These are phyloP conservation scores for Abortiporus biennis DNA, from an alignment of 1,284 basidiomycete genomes.

Conservation along the genomic window DNA sequence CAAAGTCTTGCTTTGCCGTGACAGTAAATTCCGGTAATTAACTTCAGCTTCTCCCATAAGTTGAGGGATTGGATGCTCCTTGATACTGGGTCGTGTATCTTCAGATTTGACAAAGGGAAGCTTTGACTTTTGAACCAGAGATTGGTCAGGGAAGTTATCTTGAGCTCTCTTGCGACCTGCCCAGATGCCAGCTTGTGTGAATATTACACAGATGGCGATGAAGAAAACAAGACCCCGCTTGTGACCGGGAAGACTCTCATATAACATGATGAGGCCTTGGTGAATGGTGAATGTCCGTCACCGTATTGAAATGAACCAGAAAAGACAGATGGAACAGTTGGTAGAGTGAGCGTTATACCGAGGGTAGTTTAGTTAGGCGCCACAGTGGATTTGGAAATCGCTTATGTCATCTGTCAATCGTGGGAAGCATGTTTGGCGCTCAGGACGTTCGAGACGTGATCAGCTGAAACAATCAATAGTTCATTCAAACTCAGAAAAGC, in stretches of 20 bases:
- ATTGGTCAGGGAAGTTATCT: slow-evolving; percentile 22
- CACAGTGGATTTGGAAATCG: too few species aligned
- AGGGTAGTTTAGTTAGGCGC: too few species aligned
- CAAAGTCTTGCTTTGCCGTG: slow-evolving; percentile 72
- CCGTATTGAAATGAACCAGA: too few species aligned
- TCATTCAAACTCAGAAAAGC: too few species aligned
- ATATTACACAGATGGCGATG: slow-evolving; percentile 40
- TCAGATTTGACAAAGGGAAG: slow-evolving; percentile 17
- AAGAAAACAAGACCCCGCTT: slow-evolving; percentile 39
- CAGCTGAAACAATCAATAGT: too few species aligned
- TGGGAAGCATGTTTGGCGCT: too few species aligned
- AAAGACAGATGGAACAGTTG: not conserved
- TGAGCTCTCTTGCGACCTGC: slow-evolving; percentile 26
- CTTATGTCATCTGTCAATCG: too few species aligned
- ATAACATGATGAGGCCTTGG: too few species aligned
- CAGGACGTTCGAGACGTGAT: too few species aligned
- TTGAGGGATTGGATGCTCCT: slow-evolving; percentile 72
- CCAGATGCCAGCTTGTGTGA: slow-evolving; percentile 53
- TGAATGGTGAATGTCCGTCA: too few species aligned
- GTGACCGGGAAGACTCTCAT: slow-evolving; percentile 21
- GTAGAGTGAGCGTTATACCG: not conserved
- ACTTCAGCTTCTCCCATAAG: slow-evolving; percentile 78
- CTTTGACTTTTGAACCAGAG: slow-evolving; percentile 14
- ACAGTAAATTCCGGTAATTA: slow-evolving; percentile 60
- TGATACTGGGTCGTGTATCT: slow-evolving; percentile 17